These are phyloP conservation scores for Ichthyophthirius multifiliis DNA, from an alignment of 169 alveolate species.

Conservation along the genomic window DNA sequence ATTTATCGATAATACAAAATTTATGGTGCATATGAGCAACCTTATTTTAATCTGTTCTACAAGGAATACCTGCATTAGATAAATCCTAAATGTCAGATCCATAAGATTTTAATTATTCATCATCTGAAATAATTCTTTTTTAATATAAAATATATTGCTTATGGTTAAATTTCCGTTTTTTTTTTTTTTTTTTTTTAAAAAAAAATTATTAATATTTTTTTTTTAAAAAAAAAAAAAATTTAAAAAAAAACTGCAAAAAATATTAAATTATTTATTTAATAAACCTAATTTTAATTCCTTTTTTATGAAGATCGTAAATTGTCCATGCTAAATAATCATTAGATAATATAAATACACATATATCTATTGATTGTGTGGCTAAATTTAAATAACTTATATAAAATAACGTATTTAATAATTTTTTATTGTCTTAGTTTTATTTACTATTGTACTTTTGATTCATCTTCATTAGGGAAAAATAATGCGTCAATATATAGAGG, in stretches of 20 bases:
- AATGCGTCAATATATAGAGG: not conserved
- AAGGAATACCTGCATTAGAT: conserved; percentile 48
- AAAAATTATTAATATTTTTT: not conserved
- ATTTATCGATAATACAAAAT: conserved; percentile 67
- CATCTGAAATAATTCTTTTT: conserved; percentile 71
- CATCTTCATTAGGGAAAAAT: not conserved
- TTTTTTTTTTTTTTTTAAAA: not conserved
- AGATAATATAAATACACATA: conserved; percentile 72
- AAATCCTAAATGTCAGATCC: conserved; percentile 62
- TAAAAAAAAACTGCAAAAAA: too few relatives aligned
- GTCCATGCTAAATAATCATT: conserved; percentile 57
- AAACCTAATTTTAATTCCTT: conserved; percentile 46
- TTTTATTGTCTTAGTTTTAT: not conserved
- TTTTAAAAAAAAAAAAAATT: not conserved
- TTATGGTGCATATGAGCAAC: conserved; percentile 81
- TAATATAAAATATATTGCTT: too few relatives aligned
- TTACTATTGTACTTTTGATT: not conserved
- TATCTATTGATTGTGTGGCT: conserved; percentile 49
- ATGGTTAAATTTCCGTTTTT: too few relatives aligned
- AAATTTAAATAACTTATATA: conserved; percentile 9
- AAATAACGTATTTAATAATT: not conserved
- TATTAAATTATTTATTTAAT: not conserved
- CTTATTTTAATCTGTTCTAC: conserved; percentile 57
- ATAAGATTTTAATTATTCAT: conserved; percentile 57
- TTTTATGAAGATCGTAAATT: conserved; percentile 32